Evolutionary conservation across 2,329 filamentous ascomycete genomes (phyloP).

Genomic region (Penicillium sp.): DNA sequence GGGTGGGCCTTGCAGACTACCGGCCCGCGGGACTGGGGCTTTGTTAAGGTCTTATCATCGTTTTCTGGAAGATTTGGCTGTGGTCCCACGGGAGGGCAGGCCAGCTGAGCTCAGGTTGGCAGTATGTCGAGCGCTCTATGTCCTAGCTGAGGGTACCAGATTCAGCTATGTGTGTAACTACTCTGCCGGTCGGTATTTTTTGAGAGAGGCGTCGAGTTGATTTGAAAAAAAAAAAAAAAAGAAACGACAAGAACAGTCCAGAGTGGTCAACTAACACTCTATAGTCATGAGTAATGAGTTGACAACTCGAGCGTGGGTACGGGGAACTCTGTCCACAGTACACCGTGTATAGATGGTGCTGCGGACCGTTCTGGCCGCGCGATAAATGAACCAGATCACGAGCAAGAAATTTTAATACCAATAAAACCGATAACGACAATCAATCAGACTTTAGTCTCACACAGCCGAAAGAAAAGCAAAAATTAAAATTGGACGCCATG

Average conservation of each 20-base stretch:
- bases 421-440: not conserved
- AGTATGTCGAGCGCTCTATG: not conserved
- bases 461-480: conserved; percentile 2
- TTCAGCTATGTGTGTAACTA: not conserved
- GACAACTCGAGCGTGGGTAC: not conserved
- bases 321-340: not conserved
- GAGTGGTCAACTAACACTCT: not conserved
- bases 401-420: not conserved
- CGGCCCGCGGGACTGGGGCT: conserved; percentile 1
- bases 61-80: conserved; percentile 1
- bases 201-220: not conserved
- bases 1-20: conserved; percentile 4
- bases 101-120: not conserved
- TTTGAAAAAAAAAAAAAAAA: not conserved
- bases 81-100: not conserved
- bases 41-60: not conserved
- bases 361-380: not conserved
- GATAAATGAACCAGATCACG: not conserved
- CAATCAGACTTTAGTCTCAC: not conserved
- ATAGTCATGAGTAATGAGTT: no score
- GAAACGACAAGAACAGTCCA: not conserved
- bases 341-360: not conserved
- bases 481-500: conserved; percentile 21
- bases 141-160: not conserved
- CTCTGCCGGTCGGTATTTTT: not conserved